phyloP scores from a whole-genome alignment of 2,329 filamentous ascomycete species.

The Fusarium sp. region DNA sequence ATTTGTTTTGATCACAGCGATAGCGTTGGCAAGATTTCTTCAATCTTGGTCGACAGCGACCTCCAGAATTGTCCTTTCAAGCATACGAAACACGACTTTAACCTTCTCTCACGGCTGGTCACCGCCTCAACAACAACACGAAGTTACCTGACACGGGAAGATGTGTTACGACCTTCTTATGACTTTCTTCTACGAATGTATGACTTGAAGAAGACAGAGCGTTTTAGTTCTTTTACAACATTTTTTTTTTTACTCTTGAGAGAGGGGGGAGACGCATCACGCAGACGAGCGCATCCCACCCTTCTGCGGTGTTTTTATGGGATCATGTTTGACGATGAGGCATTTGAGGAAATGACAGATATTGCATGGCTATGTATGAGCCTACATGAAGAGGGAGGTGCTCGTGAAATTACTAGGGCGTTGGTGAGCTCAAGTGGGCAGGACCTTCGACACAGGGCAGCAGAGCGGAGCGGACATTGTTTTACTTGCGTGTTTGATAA shows the following conservation, averaged over 20 bases:
- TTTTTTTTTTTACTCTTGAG: constrained; percentile 37
- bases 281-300: constrained; percentile 41
- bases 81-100: constrained; percentile 41
- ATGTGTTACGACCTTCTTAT: constrained; percentile 53
- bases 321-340: constrained; percentile 47
- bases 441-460: constrained; percentile 38
- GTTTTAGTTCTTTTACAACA: constrained; percentile 44
- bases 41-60: constrained; percentile 48
- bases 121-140: constrained; percentile 47
- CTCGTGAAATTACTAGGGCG: constrained; percentile 44
- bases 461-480: constrained; percentile 34
- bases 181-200: constrained; percentile 55
- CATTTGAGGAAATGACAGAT: constrained; percentile 44
- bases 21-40: constrained; percentile 57
- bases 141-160: constrained; percentile 48
- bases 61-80: constrained; percentile 41
- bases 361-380: constrained; percentile 42
- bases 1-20: constrained; percentile 55
- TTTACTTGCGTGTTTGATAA: constrained; percentile 38
- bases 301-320: constrained; percentile 43
- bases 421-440: constrained; percentile 48
- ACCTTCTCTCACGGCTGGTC: constrained; percentile 50
- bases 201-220: constrained; percentile 55
- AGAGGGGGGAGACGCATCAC: constrained; percentile 34
- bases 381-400: constrained; percentile 39